phyloP scores from a whole-genome alignment of 441 rosid species.

The Sinapis alba region DNA sequence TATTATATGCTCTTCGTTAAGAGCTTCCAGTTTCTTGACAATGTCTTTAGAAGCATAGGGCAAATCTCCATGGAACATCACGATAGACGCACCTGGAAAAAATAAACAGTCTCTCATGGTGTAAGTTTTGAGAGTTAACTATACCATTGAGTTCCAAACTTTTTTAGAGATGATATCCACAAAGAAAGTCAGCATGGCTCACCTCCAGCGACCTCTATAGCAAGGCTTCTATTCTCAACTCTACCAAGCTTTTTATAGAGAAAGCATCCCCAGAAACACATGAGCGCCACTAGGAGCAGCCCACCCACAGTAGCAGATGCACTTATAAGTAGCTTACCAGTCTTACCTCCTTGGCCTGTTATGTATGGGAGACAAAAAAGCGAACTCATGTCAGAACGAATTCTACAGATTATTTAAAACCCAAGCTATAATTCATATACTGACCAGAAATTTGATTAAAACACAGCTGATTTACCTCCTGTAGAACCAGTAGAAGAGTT shows the following conservation, averaged over 20 bases:
- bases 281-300: constrained; percentile 91
- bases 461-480: constrained; percentile 6
- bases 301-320: constrained; percentile 92
- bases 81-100: constrained; percentile 80
- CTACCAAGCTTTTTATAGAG: constrained; percentile 90
- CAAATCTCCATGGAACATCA: constrained; percentile 95
- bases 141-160: background rate
- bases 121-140: background rate
- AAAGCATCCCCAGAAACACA: constrained; percentile 99
- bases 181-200: constrained; percentile 16
- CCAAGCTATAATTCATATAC: background rate
- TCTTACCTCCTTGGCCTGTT: constrained; percentile 65
- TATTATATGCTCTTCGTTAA: constrained; percentile 82
- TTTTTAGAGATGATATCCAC: background rate
- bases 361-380: constrained; percentile 25
- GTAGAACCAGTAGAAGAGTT: constrained; percentile 9
- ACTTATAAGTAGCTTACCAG: constrained; percentile 77
- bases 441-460: background rate
- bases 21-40: constrained; percentile 72
- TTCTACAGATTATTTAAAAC: constrained; percentile 1
- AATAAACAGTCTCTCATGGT: constrained; percentile 1
- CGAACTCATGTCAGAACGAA: constrained; percentile 6
- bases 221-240: constrained; percentile 70
- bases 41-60: constrained; percentile 95
- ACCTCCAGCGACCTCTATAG: constrained; percentile 90